A percentile compares a stretch with the other conserved stretches of the same genome.
Conservation (phyloP, 306 rosid genomes). For the Acacia crassicarpa region DNA sequence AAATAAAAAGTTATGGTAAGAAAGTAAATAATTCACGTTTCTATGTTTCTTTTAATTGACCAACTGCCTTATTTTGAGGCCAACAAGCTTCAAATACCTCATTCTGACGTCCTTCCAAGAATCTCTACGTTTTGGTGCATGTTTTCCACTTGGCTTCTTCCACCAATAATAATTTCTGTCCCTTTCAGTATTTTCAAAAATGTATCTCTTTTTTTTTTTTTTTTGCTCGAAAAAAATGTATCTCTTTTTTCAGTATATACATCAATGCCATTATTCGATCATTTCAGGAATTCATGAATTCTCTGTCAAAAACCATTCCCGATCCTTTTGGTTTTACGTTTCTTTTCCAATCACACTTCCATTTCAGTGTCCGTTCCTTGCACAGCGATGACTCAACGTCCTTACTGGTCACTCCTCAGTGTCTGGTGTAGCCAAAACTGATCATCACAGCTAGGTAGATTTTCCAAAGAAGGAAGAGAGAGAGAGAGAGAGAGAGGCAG, state of each 20-base stretch:
- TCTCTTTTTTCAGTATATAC: not conserved
- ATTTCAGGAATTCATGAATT: not conserved
- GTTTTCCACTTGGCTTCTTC: not conserved
- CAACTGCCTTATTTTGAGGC: not conserved
- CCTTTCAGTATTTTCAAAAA: not conserved
- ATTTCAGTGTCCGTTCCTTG: not conserved
- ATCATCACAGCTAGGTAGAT: not conserved
- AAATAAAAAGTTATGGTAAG: not conserved
- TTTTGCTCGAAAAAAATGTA: no score
- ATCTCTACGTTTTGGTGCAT: not conserved
- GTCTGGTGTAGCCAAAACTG: not conserved
- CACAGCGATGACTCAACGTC: not conserved
- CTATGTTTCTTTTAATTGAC: not conserved
- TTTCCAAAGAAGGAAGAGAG: not conserved
- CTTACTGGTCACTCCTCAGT: not conserved
- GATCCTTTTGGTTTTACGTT: not conserved
- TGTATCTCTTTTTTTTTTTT: not conserved
- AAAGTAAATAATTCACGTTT: not conserved
- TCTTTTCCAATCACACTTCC: not conserved
- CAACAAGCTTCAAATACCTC: not conserved
- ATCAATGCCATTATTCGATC: not conserved
- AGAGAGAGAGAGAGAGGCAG: not conserved
- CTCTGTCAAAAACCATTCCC: not conserved
- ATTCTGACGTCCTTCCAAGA: not conserved
- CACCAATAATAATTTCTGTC: not conserved